Conservation (phyloP, 2,329 filamentous ascomycete species). For the Verticillium zaregamsianum region DNA sequence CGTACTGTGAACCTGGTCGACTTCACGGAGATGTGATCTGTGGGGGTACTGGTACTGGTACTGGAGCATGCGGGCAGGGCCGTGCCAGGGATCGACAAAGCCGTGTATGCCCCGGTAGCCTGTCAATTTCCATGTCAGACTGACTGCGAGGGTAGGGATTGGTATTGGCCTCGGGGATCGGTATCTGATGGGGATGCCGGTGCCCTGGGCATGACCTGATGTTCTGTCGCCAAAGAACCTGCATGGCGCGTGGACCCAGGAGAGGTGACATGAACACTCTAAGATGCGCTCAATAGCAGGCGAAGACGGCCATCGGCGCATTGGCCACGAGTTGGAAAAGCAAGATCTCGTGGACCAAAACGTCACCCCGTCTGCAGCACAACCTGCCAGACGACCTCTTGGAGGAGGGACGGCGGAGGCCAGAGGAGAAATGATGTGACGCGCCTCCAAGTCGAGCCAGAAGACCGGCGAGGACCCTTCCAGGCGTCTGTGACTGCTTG, state of each 20-base stretch:
- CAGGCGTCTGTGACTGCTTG: neutral
- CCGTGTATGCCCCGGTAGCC: neutral
- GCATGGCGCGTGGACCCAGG: too few relatives aligned
- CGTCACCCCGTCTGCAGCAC: neutral
- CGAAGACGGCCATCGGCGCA: too few relatives aligned
- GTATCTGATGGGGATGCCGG: neutral
- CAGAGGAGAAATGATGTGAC: neutral
- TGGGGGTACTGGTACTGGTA: neutral
- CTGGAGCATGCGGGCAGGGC: neutral
- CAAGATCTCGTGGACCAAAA: neutral
- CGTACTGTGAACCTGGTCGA: neutral
- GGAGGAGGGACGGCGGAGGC: neutral
- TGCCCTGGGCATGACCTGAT: neutral
- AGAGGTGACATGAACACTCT: too few relatives aligned
- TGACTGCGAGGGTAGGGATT: neutral
- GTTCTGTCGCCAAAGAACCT: too few relatives aligned
- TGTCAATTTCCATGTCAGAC: neutral
- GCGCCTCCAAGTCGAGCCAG: neutral
- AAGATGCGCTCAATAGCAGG: too few relatives aligned
- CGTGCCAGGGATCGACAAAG: neutral
- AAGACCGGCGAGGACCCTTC: neutral
- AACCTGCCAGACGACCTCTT: neutral
- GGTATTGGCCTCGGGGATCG: neutral
- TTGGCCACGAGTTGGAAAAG: too few relatives aligned
- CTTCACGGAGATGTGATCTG: neutral